These are phyloP conservation scores for Angophora floribunda DNA, from an alignment of 345 rosid genomes.

Conservation along the genomic window DNA sequence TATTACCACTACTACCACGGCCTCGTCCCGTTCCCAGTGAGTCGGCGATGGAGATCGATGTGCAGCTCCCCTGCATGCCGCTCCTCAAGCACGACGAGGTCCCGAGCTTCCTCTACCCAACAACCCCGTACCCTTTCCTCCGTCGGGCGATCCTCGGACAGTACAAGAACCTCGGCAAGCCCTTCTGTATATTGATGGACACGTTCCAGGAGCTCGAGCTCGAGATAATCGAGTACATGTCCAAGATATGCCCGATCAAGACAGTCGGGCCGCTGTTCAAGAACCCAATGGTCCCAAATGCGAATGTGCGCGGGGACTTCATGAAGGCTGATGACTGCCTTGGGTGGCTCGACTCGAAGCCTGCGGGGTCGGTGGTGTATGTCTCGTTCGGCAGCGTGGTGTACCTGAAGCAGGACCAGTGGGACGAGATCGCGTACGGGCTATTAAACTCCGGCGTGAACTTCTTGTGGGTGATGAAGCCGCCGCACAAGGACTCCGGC, in stretches of 20 bases:
- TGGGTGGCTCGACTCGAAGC: conserved; percentile 71
- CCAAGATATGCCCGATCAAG: conserved; percentile 34
- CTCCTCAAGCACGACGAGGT: conserved; percentile 62
- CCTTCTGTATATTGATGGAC: conserved; percentile 67
- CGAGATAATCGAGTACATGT: conserved; percentile 55
- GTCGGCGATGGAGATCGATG: conserved; percentile 40
- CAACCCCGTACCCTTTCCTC: conserved; percentile 30
- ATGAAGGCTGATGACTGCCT: conserved; percentile 49
- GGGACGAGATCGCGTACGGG: conserved; percentile 63
- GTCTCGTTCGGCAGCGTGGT: conserved; percentile 72
- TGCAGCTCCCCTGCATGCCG: conserved; percentile 66
- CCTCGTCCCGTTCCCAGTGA: conserved; percentile 48
- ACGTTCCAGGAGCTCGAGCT: conserved; percentile 64
- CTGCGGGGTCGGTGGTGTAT: conserved; percentile 61
- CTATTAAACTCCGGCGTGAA: conserved; percentile 39
- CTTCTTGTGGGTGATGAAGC: conserved; percentile 78
- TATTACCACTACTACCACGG: conserved; percentile 56
- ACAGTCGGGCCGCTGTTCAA: conserved; percentile 54
- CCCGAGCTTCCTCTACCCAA: conserved; percentile 69
- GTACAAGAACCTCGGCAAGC: conserved; percentile 46
- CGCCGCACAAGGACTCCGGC: conserved; percentile 24
- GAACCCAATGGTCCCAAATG: conserved; percentile 24
- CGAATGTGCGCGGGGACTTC: conserved; percentile 31
- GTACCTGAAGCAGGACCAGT: conserved; percentile 54
- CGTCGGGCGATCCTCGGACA: conserved; percentile 47